These are phyloP conservation scores for Vigna hirtella DNA, from an alignment of 306 rosid species.

Conservation along the genomic window DNA sequence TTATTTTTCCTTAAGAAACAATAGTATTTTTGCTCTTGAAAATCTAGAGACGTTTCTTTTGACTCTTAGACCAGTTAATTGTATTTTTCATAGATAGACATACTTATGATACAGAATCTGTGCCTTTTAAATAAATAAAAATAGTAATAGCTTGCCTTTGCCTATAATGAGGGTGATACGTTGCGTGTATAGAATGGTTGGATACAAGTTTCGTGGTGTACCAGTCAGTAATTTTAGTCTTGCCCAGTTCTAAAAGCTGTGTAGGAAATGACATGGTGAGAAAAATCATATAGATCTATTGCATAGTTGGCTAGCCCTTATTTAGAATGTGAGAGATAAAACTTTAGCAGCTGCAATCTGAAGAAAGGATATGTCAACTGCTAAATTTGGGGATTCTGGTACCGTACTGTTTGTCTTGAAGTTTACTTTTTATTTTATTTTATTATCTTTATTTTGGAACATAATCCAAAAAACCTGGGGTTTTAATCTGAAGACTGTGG, in stretches of 20 bases:
- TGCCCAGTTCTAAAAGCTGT: not conserved
- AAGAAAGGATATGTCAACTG: slow-evolving; percentile 8
- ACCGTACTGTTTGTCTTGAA: slow-evolving; percentile 4
- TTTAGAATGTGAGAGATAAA: not conserved
- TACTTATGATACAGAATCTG: slow-evolving; percentile 10
- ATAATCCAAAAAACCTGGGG: not conserved
- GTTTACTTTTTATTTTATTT: not conserved
- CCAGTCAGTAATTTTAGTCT: not conserved
- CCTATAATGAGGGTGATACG: slow-evolving; percentile 13
- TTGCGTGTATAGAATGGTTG: not conserved
- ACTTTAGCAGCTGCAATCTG: not conserved
- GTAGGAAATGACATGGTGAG: not conserved
- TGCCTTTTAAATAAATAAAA: slow-evolving; percentile 11
- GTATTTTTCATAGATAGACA: slow-evolving; percentile 2
- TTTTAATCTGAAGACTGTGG: slow-evolving; percentile 1
- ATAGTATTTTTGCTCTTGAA: not conserved
- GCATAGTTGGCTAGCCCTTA: slow-evolving; percentile 2
- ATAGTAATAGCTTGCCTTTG: slow-evolving; percentile 1
- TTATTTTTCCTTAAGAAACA: slow-evolving; percentile 8
- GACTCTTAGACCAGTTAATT: slow-evolving; percentile 1
- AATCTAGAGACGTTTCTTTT: slow-evolving; percentile 4
- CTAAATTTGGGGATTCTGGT: slow-evolving; percentile 26
- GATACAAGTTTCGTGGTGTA: slow-evolving; percentile 15
- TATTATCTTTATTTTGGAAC: not conserved
- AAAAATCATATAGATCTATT: not conserved